Evolutionary conservation across 305 asterid species (phyloP), one percentile per base, ranked within the genome.

Genomic region (Solanum hybrid): DNA sequence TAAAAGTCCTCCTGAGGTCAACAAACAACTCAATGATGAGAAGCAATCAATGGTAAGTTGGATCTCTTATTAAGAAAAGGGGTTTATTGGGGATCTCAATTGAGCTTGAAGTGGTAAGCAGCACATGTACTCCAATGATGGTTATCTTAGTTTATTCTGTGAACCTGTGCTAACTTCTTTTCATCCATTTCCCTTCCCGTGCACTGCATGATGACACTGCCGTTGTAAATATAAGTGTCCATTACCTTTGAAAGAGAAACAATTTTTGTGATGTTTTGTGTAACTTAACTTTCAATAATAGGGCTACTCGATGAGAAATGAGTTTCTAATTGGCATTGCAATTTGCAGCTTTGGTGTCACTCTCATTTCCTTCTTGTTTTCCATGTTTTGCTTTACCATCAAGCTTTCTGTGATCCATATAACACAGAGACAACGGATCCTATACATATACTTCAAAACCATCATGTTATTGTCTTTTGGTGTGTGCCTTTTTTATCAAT

Each of bases 21-120:
- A 91, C 93, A 97, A 96, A 93, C 95, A 96, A 92, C 98, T 96
- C 64, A 97, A 94, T 91, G 99, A 97, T 92, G 99, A 95, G 94
- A 97, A 96, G 94, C 99, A 97, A 92, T 94, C 98, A 73, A 93
- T 96, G 98, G 99, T 96, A 92, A 93, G 92, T 51, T 84, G 46
- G 42, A 84, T 84, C 42, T 31, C 75, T 84, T 51, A 51, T 84
- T 51, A 84, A 84, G 76, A 22, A 51, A 51, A 51, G 31, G 76
- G 42, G 75, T 84, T 31, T 27, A 4, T 89, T 8, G 80, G 69
- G 56, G 76, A 72, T 64, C 86, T 51, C 64, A 29, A 71, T 90
- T 42, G 64, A 20, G 79, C 87, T 82, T 20, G 87, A 32, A 86
- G 86, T 60, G 89, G 40, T 29, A 11, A 10, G 38, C 34, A 64